These are phyloP conservation scores for Starmerella tilneyi DNA, from an alignment of 805 yeast species.

Conservation along the genomic window DNA sequence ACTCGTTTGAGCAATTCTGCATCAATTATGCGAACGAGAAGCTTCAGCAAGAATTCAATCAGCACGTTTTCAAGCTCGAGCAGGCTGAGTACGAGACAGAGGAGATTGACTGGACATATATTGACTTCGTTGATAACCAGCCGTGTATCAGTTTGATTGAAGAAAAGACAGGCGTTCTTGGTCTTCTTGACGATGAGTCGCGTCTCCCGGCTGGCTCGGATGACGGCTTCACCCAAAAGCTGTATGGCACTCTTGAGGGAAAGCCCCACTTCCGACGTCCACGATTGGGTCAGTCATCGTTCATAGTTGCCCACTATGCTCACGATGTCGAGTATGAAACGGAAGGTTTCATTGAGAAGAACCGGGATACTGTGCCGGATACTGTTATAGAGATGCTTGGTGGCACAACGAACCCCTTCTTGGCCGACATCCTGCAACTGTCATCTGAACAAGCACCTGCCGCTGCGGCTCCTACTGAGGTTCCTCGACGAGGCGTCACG, in stretches of 20 bases:
- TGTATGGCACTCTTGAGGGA: slow-evolving; percentile 75
- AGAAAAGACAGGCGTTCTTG: slow-evolving; percentile 73
- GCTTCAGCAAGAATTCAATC: slow-evolving; percentile 93
- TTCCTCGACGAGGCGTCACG: slow-evolving; percentile 33
- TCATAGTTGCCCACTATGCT: slow-evolving; percentile 88
- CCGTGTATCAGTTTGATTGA: slow-evolving; percentile 92
- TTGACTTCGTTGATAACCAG: slow-evolving; percentile 91
- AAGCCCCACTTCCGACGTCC: slow-evolving; percentile 83
- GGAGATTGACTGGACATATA: slow-evolving; percentile 92
- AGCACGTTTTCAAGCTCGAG: slow-evolving; percentile 91
- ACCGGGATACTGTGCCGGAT: slow-evolving; percentile 94
- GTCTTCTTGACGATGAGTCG: slow-evolving; percentile 88
- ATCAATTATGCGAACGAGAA: slow-evolving; percentile 95
- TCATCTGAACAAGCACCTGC: slow-evolving; percentile 17
- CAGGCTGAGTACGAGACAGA: slow-evolving; percentile 91
- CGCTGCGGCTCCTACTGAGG: slow-evolving; percentile 31
- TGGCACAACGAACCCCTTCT: slow-evolving; percentile 54
- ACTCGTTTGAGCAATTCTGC: slow-evolving; percentile 95
- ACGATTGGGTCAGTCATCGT: slow-evolving; percentile 83
- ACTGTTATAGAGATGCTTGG: slow-evolving; percentile 82
- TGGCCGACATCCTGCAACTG: slow-evolving; percentile 50
- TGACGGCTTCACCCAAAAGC: slow-evolving; percentile 81
- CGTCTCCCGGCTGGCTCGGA: slow-evolving; percentile 90
- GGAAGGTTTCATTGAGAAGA: slow-evolving; percentile 93
- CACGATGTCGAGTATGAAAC: slow-evolving; percentile 84